Evolutionary conservation across 345 rosid species (phyloP).

Genomic region (Trapa incisa): DNA sequence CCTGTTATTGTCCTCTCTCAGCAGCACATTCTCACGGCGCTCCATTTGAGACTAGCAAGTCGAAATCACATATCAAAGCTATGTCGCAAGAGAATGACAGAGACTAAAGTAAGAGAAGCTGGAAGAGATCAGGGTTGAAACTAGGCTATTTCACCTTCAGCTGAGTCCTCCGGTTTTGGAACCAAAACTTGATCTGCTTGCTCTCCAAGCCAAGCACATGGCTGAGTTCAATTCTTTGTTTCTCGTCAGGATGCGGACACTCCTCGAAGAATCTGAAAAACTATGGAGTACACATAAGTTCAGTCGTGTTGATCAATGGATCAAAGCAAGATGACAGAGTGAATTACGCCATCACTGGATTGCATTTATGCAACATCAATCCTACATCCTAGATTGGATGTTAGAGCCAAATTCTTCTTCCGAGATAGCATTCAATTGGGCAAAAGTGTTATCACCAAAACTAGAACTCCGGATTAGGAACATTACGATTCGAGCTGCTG

Average conservation of each 20-base stretch:
- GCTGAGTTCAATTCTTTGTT: conserved; percentile 47
- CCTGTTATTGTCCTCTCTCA: conserved; percentile 53
- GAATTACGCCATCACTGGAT: too few relatives aligned
- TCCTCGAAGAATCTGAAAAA: conserved; percentile 39
- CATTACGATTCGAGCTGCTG: conserved; percentile 65
- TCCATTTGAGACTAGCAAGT: conserved; percentile 54
- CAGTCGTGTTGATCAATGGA: neutral
- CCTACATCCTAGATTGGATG: too few relatives aligned
- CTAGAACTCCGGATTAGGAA: neutral
- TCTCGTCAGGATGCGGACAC: conserved; percentile 70
- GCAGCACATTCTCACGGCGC: conserved; percentile 50
- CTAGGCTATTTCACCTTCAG: conserved; percentile 36
- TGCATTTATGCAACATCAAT: too few relatives aligned
- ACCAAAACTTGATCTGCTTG: conserved; percentile 75
- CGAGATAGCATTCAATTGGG: too few relatives aligned
- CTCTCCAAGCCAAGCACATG: conserved; percentile 38
- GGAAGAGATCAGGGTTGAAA: too few relatives aligned
- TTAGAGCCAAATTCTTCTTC: too few relatives aligned
- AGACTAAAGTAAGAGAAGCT: neutral
- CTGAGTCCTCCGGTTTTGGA: conserved; percentile 73
- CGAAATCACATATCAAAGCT: neutral
- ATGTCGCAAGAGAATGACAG: neutral
- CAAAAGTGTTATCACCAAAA: neutral
- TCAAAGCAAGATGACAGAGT: too few relatives aligned
- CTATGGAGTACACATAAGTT: neutral